Percentiles rank a stretch among this genome's conserved stretches.
phyloP scores from a whole-genome alignment of 2,329 filamentous ascomycete genomes.

The Exophiala calicioides region DNA sequence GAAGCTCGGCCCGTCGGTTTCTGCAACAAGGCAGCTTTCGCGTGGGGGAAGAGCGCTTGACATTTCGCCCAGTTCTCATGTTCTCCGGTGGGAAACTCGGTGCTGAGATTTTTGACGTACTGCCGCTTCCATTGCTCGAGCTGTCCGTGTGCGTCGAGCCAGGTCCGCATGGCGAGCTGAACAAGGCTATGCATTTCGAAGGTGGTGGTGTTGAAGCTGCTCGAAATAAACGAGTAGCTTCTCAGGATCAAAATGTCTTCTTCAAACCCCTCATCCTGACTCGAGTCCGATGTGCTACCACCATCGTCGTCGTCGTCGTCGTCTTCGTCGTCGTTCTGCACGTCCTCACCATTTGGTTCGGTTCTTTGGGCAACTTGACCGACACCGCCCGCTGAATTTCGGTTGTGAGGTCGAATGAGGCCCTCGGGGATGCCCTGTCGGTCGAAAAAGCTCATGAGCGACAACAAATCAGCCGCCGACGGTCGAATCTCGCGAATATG shows the following conservation, averaged over 20 bases:
- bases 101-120: constrained; percentile 28
- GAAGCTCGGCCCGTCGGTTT: constrained; percentile 3
- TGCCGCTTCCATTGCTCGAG: constrained; percentile 31
- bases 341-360: constrained; percentile 27
- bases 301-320: not conserved
- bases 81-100: constrained; percentile 27
- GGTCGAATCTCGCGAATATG: constrained; percentile 29
- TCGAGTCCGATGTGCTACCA: not conserved
- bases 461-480: constrained; percentile 32
- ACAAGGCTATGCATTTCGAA: constrained; percentile 37
- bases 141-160: constrained; percentile 32
- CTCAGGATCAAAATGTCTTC: not conserved
- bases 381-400: constrained; percentile 19
- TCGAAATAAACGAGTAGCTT: not conserved
- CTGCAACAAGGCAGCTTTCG: constrained; percentile 23
- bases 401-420: constrained; percentile 27
- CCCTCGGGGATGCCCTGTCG: constrained; percentile 33
- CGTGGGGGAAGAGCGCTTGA: constrained; percentile 34
- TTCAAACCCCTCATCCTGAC: not conserved
- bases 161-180: constrained; percentile 34
- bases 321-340: not conserved
- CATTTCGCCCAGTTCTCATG: constrained; percentile 34
- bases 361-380: constrained; percentile 13
- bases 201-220: not conserved
- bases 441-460: constrained; percentile 36